Conservation (phyloP, 371 early-diverging fungal genomes). For the Cokeromyces recurvatus region DNA sequence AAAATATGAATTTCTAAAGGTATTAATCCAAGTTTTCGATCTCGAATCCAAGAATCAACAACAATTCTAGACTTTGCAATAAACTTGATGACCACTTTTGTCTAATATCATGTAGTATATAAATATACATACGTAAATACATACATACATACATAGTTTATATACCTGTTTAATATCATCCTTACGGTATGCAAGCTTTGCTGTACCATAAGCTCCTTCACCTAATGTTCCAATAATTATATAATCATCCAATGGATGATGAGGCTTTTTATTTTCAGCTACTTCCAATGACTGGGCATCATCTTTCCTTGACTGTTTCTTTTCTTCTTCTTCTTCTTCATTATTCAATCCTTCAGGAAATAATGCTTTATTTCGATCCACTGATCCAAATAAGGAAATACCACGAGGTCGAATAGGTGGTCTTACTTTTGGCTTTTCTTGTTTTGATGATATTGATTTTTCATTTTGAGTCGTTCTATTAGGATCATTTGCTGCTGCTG, state of each 20-base stretch:
- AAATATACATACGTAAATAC: no score
- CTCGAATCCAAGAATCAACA: conserved; percentile 65
- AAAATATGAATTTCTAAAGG: conserved; percentile 71
- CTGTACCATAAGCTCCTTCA: conserved; percentile 73
- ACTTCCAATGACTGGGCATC: not conserved
- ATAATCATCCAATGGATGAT: conserved; percentile 45
- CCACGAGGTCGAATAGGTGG: conserved; percentile 19
- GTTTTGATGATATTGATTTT: no score
- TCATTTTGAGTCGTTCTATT: no score
- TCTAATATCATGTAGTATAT: conserved; percentile 13
- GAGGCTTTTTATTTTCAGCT: not conserved
- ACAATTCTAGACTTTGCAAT: conserved; percentile 64
- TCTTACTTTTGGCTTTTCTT: not conserved
- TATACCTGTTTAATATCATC: conserved; percentile 47
- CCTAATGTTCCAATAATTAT: conserved; percentile 59
- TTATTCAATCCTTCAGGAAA: conserved; percentile 4
- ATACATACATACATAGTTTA: no score
- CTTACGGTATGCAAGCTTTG: conserved; percentile 50
- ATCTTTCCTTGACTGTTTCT: not conserved
- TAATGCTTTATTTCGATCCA: conserved; percentile 5
- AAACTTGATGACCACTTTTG: conserved; percentile 64
- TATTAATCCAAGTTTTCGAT: conserved; percentile 55
- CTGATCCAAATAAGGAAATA: conserved; percentile 20
- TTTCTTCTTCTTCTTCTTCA: not conserved
- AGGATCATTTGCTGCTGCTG: not conserved